phyloP scores from a whole-genome alignment of 768 basidiomycete genomes.

The Pleurotus eryngii region DNA sequence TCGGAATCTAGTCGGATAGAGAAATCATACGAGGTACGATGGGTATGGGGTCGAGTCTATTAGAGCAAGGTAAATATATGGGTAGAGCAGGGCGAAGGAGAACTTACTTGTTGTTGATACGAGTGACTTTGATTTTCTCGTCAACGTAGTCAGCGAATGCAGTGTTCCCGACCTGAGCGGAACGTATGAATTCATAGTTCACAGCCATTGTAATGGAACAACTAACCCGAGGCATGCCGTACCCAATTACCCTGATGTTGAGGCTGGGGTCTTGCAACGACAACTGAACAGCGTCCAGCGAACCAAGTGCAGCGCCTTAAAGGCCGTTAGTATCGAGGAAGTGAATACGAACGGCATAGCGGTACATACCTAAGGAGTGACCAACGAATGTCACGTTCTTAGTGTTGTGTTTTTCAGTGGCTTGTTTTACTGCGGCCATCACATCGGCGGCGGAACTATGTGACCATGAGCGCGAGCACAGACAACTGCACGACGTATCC shows the following conservation, averaged over 20 bases:
- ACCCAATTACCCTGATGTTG: neutral
- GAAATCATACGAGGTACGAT: neutral
- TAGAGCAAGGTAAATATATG: neutral
- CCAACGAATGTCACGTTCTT: constrained; percentile 1
- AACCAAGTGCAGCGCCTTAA: constrained; percentile 1
- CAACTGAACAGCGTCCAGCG: neutral
- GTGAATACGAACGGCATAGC: too few relatives aligned
- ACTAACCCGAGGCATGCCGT: constrained; percentile 3
- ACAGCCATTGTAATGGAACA: neutral
- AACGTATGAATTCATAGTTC: neutral
- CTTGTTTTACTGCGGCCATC: constrained; percentile 1
- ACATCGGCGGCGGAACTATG: neutral
- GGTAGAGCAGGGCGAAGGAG: neutral
- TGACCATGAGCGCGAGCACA: neutral
- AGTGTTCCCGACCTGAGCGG: neutral
- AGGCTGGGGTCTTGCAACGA: neutral
- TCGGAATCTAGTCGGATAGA: neutral
- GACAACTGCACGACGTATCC: neutral
- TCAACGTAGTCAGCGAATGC: constrained; percentile 3
- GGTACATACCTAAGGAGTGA: neutral
- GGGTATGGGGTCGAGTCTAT: constrained; percentile 5
- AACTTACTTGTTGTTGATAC: constrained; percentile 1
- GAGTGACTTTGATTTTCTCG: neutral
- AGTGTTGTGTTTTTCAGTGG: neutral
- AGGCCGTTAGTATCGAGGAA: neutral